phyloP scores from a whole-genome alignment of 1,284 basidiomycete species.

The Naganishia liquefaciens region DNA sequence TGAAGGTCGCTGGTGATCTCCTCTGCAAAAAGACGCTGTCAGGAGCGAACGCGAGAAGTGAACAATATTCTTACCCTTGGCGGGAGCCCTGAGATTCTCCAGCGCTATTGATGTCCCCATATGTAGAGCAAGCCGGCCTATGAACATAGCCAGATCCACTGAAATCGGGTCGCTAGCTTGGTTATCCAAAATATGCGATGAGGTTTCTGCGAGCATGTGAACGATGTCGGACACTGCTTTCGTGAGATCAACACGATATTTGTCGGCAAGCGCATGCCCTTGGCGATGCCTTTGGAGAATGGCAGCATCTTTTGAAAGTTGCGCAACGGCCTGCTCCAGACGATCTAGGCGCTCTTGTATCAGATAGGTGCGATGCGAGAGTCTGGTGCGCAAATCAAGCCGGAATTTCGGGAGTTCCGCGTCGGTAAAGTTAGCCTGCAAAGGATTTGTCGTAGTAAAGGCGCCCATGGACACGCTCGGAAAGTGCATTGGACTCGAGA shows the following conservation, averaged over 20 bases:
- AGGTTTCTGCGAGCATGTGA: slow-evolving; percentile 38
- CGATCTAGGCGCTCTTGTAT: slow-evolving; percentile 43
- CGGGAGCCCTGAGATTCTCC: slow-evolving; percentile 27
- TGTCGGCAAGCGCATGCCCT: slow-evolving; percentile 32
- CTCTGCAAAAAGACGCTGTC: background rate
- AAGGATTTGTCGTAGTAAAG: slow-evolving; percentile 1
- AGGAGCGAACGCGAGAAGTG: background rate
- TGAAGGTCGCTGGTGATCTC: background rate
- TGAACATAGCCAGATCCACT: slow-evolving; percentile 47
- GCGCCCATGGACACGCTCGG: slow-evolving; percentile 31
- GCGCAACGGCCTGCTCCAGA: slow-evolving; percentile 42
- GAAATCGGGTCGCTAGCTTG: slow-evolving; percentile 38
- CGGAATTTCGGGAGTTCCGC: slow-evolving; percentile 43
- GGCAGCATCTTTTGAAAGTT: slow-evolving; percentile 42
- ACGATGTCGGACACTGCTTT: slow-evolving; percentile 40
- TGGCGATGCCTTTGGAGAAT: slow-evolving; percentile 38
- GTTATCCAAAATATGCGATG: slow-evolving; percentile 37
- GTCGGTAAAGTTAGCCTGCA: slow-evolving; percentile 23
- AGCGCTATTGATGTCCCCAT: slow-evolving; percentile 43
- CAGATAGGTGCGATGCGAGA: slow-evolving; percentile 44
- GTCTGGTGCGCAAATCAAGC: slow-evolving; percentile 42
- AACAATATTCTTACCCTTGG: slow-evolving; percentile 29
- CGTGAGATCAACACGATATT: slow-evolving; percentile 38
- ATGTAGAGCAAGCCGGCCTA: slow-evolving; percentile 49
- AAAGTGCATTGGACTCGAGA: slow-evolving; percentile 39